Conservation (phyloP, 2,329 filamentous ascomycete species). For the Epichloe sp. region DNA sequence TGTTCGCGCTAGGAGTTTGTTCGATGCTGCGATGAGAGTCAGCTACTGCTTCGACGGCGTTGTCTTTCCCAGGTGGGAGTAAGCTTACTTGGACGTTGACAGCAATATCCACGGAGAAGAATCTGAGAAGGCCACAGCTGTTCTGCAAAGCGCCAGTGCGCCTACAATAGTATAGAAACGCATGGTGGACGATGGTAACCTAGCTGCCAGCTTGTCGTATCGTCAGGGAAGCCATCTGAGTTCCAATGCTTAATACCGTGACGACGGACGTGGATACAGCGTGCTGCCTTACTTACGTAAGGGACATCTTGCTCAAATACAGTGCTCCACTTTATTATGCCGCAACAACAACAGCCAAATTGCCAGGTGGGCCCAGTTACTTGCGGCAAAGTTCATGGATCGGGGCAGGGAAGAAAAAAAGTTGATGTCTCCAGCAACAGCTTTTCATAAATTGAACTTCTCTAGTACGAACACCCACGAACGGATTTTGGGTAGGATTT, state of each 20-base stretch:
- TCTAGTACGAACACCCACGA: not conserved
- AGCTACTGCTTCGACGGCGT: not conserved
- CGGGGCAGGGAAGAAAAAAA: not conserved
- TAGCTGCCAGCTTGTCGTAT: constrained; percentile 6
- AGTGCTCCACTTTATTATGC: not conserved
- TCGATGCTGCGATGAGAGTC: constrained; percentile 17
- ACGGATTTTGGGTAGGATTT: not conserved
- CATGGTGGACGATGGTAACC: constrained; percentile 26
- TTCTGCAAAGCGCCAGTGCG: constrained; percentile 41
- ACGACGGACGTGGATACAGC: not conserved
- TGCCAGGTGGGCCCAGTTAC: not conserved
- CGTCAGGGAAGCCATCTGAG: constrained; percentile 14
- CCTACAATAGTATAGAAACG: constrained; percentile 38
- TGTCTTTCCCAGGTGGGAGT: constrained; percentile 6
- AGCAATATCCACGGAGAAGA: constrained; percentile 83
- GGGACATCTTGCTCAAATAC: not conserved
- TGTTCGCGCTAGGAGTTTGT: constrained; percentile 19
- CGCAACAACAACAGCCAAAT: too few relatives aligned
- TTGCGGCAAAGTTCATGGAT: not conserved
- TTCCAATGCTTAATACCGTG: constrained; percentile 4
- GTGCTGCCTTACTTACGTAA: not conserved
- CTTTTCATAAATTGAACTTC: not conserved
- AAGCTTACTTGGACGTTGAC: constrained; percentile 65
- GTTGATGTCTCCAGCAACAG: not conserved
- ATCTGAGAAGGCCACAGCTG: constrained; percentile 63